Conservation (phyloP, 2,329 filamentous ascomycete genomes). For the Blastomyces parvus region DNA sequence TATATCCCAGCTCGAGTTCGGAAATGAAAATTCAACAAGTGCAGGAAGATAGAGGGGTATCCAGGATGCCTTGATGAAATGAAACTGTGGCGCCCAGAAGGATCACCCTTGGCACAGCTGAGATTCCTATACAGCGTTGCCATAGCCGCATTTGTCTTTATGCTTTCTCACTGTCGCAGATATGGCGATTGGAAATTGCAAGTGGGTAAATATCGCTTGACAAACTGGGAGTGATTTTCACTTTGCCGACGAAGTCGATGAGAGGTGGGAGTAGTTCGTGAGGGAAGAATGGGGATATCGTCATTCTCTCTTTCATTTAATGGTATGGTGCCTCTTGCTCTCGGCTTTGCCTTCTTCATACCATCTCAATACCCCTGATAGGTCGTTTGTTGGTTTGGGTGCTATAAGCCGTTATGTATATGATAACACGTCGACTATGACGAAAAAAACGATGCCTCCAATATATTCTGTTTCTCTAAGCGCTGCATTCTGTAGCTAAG, state of each 20-base stretch:
- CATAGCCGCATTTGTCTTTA: conserved; percentile 19
- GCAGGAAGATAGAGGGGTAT: not conserved
- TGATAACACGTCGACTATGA: no score
- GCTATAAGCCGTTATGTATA: no score
- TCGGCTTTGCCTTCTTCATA: not conserved
- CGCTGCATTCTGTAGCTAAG: no score
- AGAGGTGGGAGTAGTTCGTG: conserved; percentile 16
- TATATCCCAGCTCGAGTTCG: conserved; percentile 14
- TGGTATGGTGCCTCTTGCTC: no score
- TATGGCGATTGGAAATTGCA: conserved; percentile 14
- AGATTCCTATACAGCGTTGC: conserved; percentile 24
- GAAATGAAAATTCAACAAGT: conserved; percentile 15
- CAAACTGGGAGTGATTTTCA: conserved; percentile 17
- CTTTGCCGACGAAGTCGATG: no score
- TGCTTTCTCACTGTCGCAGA: conserved; percentile 18
- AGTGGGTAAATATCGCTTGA: conserved; percentile 19
- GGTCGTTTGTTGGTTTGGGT: no score
- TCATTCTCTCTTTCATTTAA: not conserved
- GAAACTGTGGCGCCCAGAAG: not conserved
- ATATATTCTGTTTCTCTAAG: no score
- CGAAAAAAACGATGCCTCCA: no score
- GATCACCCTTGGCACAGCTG: conserved; percentile 17
- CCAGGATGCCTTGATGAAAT: not conserved
- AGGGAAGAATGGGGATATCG: conserved; percentile 19
- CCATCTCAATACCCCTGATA: not conserved